Evolutionary conservation across 768 basidiomycete genomes (phyloP), one percentile per base, ranked within the genome.

Genomic region (Candolleomyces efflorescens): DNA sequence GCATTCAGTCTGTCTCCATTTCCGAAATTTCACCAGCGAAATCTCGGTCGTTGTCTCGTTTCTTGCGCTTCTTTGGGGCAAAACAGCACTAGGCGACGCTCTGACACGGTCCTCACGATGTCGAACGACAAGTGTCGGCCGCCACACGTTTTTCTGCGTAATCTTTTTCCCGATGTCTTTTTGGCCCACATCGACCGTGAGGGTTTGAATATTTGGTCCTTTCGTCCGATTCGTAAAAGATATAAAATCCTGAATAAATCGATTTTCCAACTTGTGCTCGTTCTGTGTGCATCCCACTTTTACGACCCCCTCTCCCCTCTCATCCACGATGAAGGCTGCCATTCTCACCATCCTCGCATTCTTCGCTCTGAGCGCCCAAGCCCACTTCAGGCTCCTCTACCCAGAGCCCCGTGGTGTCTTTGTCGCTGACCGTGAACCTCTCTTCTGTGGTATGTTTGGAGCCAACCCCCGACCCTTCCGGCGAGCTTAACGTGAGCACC

Each of bases 331-430:
- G 56, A 32, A 54, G 44, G 53, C 86, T 62, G 58, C 63, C 18
- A 55, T 65, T 24, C 54, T 69, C 50, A 52, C 66, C 20, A 61
- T 59, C 32, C 46, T 56, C 36, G 20, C 45, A 22, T 54, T 46
- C 9, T 59, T 82, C 41, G 73, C 76, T n/a, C 68, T 78, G 44
- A 69, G 74, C 37, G 83, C 74, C 15, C 72, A 75, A 47, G 90
- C 89, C n/a, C 92, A 94, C 71, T 93, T 92, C 73, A 82, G 82
- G 47, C 76, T 94, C 47, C 78, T 83, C 59, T 92, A 82, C 66
- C 92, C 91, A 18, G 65, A 73, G 3, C 84, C 88, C 38, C 80
- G 91, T 56, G 91, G 91, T 0, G 69, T 65, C 0, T 92, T 92
- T 66, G 81, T 81, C 50, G 78, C 83, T 45, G 74, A 77, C 53